Evolutionary conservation across 2,329 filamentous ascomycete genomes (phyloP).

Genomic region (Alternaria novae-zelandiae): DNA sequence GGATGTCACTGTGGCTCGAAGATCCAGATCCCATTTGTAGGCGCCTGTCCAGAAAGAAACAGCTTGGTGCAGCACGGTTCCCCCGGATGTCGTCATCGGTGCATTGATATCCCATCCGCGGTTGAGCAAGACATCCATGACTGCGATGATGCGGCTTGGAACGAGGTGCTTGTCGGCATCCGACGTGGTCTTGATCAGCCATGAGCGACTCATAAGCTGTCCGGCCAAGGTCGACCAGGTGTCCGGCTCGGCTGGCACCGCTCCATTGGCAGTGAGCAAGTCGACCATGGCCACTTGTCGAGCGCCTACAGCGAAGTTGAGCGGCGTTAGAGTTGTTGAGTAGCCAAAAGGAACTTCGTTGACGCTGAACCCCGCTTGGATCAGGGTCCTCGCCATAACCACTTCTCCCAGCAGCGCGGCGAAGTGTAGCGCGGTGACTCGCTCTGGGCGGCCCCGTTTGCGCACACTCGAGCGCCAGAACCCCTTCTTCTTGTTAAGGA

Average conservation of each 20-base stretch:
- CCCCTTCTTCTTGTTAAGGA: slow-evolving; percentile 25
- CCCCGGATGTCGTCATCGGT: slow-evolving; percentile 15
- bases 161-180: slow-evolving; percentile 23
- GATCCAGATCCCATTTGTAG: slow-evolving; percentile 27
- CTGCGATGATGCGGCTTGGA: slow-evolving; percentile 18
- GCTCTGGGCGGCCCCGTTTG: slow-evolving; percentile 24
- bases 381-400: slow-evolving; percentile 28
- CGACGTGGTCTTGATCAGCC: slow-evolving; percentile 30
- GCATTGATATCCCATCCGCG: slow-evolving; percentile 26
- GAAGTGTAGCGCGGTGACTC: slow-evolving; percentile 32
- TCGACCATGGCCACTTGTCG: slow-evolving; percentile 31
- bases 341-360: slow-evolving; percentile 35
- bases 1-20: slow-evolving; percentile 18
- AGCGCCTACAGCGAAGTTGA: slow-evolving; percentile 32
- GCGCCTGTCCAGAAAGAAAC: slow-evolving; percentile 31
- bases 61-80: slow-evolving; percentile 31
- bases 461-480: slow-evolving; percentile 30
- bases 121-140: slow-evolving; percentile 22
- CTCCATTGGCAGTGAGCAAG: slow-evolving; percentile 24
- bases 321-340: slow-evolving; percentile 22
- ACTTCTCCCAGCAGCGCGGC: slow-evolving; percentile 34
- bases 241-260: slow-evolving; percentile 24
- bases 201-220: slow-evolving; percentile 29
- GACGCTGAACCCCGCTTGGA: slow-evolving; percentile 22
- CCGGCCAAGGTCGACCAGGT: slow-evolving; percentile 29